Conservation (phyloP, 805 yeast species). For the Metschnikowia shivogae region DNA sequence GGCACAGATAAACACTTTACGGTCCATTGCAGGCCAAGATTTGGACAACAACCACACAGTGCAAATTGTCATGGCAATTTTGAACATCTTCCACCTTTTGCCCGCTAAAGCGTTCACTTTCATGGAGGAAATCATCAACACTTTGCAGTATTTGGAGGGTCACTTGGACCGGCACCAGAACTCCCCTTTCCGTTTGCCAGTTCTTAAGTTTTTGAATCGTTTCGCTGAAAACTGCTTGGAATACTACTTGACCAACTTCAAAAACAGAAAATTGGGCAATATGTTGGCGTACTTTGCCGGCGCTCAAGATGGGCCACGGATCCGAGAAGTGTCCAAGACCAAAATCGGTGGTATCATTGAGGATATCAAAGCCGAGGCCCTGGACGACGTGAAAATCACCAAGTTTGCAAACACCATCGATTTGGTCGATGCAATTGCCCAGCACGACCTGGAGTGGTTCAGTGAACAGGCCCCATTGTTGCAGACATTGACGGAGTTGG, state of each 20-base stretch:
- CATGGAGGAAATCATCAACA: slow-evolving; percentile 78
- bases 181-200: slow-evolving; percentile 89
- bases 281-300: slow-evolving; percentile 64
- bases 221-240: slow-evolving; percentile 72
- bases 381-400: slow-evolving; percentile 51
- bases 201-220: slow-evolving; percentile 79
- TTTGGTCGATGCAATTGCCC: slow-evolving; percentile 50
- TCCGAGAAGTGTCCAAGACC: slow-evolving; percentile 53
- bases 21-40: slow-evolving; percentile 74
- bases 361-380: slow-evolving; percentile 45
- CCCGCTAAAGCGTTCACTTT: slow-evolving; percentile 92
- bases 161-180: slow-evolving; percentile 77
- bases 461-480: slow-evolving; percentile 44
- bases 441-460: slow-evolving; percentile 57
- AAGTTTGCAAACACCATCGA: slow-evolving; percentile 75
- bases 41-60: slow-evolving; percentile 77
- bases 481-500: slow-evolving; percentile 37
- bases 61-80: slow-evolving; percentile 81
- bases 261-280: slow-evolving; percentile 59
- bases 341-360: slow-evolving; percentile 48
- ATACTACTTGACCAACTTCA: slow-evolving; percentile 64
- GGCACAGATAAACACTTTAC: slow-evolving; percentile 80
- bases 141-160: slow-evolving; percentile 74
- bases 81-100: slow-evolving; percentile 84
- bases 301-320: slow-evolving; percentile 48